Evolutionary conservation across 2,329 filamentous ascomycete genomes (phyloP).

Genomic region (Penicillium concentricum): DNA sequence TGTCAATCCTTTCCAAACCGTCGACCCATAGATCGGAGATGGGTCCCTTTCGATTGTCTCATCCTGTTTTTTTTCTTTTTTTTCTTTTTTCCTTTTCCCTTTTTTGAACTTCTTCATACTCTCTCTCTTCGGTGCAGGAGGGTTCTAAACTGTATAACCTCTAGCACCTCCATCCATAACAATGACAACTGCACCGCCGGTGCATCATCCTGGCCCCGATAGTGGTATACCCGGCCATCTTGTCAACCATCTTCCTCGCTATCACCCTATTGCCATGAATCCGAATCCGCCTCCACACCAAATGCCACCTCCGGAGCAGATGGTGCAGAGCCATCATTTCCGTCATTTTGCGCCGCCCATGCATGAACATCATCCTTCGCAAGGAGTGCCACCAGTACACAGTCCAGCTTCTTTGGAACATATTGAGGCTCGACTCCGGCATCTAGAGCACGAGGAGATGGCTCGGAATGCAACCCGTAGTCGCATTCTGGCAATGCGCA

Average conservation of each 20-base stretch:
- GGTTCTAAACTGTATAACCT: not conserved
- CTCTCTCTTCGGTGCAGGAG: not conserved
- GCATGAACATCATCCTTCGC: slow-evolving; percentile 29
- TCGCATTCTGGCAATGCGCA: slow-evolving; percentile 38
- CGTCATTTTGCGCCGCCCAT: slow-evolving; percentile 32
- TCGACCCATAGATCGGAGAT: slow-evolving; percentile 28
- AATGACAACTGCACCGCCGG: slow-evolving; percentile 40
- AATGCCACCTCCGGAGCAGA: slow-evolving; percentile 33
- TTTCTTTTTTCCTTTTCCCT: slow-evolving; percentile 10
- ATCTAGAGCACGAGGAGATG: slow-evolving; percentile 43
- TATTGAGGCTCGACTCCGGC: slow-evolving; percentile 39
- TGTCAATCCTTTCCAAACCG: slow-evolving; percentile 26
- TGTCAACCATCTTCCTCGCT: slow-evolving; percentile 36
- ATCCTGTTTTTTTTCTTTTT: slow-evolving; percentile 8
- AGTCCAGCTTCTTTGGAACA: slow-evolving; percentile 34
- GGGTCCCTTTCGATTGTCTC: slow-evolving; percentile 20
- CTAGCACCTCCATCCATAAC: slow-evolving; percentile 15
- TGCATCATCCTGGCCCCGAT: slow-evolving; percentile 34
- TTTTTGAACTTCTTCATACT: slow-evolving; percentile 9
- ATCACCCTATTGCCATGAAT: slow-evolving; percentile 44
- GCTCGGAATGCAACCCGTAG: slow-evolving; percentile 39
- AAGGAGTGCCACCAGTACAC: slow-evolving; percentile 24
- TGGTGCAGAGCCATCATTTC: slow-evolving; percentile 35
- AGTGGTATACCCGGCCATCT: slow-evolving; percentile 32
- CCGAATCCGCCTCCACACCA: slow-evolving; percentile 35